These are phyloP conservation scores for Rhodosporidiobolus odoratus DNA, from an alignment of 768 basidiomycete species.

Conservation along the genomic window DNA sequence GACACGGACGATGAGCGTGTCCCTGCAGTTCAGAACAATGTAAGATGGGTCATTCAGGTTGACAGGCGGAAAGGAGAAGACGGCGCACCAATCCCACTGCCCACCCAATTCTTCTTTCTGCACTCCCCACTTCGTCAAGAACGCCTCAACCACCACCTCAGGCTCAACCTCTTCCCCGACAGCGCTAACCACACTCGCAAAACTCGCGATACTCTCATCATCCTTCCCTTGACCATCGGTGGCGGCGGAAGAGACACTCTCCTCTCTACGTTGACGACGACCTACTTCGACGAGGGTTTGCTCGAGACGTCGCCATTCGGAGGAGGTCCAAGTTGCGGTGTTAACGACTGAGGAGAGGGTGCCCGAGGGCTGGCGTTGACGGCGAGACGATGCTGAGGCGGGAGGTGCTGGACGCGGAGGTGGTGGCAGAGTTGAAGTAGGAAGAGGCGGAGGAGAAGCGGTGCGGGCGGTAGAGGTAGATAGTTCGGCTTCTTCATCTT, in stretches of 20 bases:
- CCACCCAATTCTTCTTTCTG: slow-evolving; percentile 51
- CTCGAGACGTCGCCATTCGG: slow-evolving; percentile 75
- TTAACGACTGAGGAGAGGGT: slow-evolving; percentile 32
- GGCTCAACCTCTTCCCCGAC: slow-evolving; percentile 38
- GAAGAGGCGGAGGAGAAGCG: too few relatives aligned
- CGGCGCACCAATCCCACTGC: slow-evolving; percentile 58
- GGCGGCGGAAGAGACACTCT: neutral
- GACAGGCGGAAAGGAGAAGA: slow-evolving; percentile 1
- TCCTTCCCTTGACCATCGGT: neutral
- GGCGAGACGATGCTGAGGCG: slow-evolving; percentile 24
- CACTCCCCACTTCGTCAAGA: slow-evolving; percentile 47
- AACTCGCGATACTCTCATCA: slow-evolving; percentile 19
- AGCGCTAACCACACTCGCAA: slow-evolving; percentile 41
- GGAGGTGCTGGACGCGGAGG: neutral
- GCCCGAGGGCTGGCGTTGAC: slow-evolving; percentile 11
- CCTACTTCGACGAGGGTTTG: slow-evolving; percentile 67
- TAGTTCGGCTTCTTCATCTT: too few relatives aligned
- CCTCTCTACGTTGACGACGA: neutral
- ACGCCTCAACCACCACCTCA: slow-evolving; percentile 59
- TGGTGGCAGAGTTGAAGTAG: neutral
- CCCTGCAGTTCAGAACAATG: slow-evolving; percentile 47
- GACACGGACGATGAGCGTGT: slow-evolving; percentile 54
- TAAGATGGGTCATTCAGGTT: neutral
- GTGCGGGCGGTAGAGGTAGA: neutral
- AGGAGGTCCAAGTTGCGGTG: slow-evolving; percentile 59